Evolutionary conservation across 257 asterid species (phyloP), one percentile per base, ranked within the genome.

Genomic region (Cordia subcordata): DNA sequence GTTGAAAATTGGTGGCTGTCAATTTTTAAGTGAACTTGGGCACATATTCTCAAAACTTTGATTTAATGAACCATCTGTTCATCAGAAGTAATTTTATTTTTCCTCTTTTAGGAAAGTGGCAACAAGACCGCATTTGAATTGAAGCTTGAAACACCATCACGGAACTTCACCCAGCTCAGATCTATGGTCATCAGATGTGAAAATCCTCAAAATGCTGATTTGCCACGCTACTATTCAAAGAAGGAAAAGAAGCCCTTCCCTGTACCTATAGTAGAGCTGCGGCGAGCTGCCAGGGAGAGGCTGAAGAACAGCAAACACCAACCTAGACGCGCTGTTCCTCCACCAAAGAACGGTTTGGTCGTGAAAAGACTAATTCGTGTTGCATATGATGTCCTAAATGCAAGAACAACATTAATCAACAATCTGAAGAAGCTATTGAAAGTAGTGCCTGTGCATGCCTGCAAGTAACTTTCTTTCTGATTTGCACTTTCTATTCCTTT

Each of bases 171-270:
- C 54, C 81, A 44, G 32, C 68, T 60, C 49, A 80, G 46, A 58
- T 53, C 77, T 11, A 58, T 49, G 51, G 60, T 73, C 51, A 73
- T 89, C 57, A 71, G 70, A 62, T 82, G 95, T 27, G 75, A 75
- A 61, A 37, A 75, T 63, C 91, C 97, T 39, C 99, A 93, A 71
- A 93, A 93, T 81, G 81, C 91, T 61, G 99, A 93, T 79, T 77
- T 89, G 15, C 97, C 99, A 61, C 96, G 88, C 56, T 78, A 84
- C 71, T 81, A 82, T 73, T 84, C 97, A 13, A 88, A 70, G 73
- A 92, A 75, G 62, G 95, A 84, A 75, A 92, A 86, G 79, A 92
- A 88, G 81, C 99, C 97, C 22, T 93, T 93, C 72, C 96, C 97
- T 11, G 70, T 89, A 72, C 97, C 99, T 66, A 63, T 93, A 35